Evolutionary conservation across 2,329 filamentous ascomycete species (phyloP), one percentile per base, ranked within the genome.

Genomic region (Colletotrichum eremochloae): DNA sequence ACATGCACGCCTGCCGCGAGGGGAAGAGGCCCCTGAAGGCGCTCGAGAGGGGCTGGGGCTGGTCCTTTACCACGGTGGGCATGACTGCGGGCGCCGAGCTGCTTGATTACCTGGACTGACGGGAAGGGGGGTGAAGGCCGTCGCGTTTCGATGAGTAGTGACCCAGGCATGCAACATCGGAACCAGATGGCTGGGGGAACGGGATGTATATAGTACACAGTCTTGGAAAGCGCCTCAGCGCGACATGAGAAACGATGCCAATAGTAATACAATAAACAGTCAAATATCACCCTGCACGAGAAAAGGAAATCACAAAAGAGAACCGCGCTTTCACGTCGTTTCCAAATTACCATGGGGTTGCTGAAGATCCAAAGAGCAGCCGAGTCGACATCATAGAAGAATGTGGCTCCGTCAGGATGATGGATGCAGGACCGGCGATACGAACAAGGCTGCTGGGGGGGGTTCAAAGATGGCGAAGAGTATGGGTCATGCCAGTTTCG

Each of bases 11-110:
- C 5, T 53, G 31, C 20, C 44, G 31, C 5, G 60, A 55, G 12
- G 40, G 62, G 61, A 48, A 42, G 1, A 20, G 3, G 20, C 46
- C 67, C 11, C 7, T 70, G n/a, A 38, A 36, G 24, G 50, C 46
- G 7, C 20, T 72, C 8, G 55, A 69, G 40, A 46, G 60, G n/a
- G 67, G 50, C 1, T 72, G 70, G 70, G 67, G 56, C 2, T 57
- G 46, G 61, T 64, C 69, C 3, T 65, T 72, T 8, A 72, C 66
- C 20, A 33, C 36, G 36, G 29, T 46, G 1, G 70, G 70, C 2
- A 61, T 55, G 20, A 65, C 60, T 24, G 61, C 66, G 5, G 70
- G 69, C 20, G 63, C 60, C 20, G 44, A 31, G 24, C n/a, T 63
- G 12, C 61, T 68, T 12, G 67, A 64, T 20, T 64, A 63, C 53